phyloP scores from a whole-genome alignment of 1,284 basidiomycete species.

The Xerocomus minutiporus region DNA sequence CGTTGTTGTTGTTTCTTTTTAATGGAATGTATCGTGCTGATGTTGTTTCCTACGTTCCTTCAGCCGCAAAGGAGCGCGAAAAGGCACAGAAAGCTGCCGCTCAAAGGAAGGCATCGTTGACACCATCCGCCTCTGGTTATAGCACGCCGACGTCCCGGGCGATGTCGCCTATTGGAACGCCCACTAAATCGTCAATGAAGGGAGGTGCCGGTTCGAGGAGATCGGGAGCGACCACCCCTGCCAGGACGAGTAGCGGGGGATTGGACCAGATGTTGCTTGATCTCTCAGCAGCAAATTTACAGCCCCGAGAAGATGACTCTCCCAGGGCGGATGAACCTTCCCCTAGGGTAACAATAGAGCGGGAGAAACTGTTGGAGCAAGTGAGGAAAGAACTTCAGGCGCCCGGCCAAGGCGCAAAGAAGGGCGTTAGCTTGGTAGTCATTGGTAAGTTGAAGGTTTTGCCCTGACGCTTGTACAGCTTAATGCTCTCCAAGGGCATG shows the following conservation, averaged over 20 bases:
- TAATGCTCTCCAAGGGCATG: constrained; percentile 61
- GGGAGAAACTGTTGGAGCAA: constrained; percentile 84
- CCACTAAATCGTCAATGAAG: constrained; percentile 30
- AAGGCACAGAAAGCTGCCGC: constrained; percentile 57
- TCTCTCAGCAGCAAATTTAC: constrained; percentile 70
- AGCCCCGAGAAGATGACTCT: constrained; percentile 42
- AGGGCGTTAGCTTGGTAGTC: constrained; percentile 83
- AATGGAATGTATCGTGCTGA: constrained; percentile 40
- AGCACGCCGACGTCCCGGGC: constrained; percentile 40
- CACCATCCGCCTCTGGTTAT: constrained; percentile 30
- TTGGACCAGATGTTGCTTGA: constrained; percentile 61
- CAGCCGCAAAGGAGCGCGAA: constrained; percentile 74
- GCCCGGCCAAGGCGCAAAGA: constrained; percentile 55
- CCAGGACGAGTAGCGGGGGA: constrained; percentile 21
- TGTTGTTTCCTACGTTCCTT: constrained; percentile 37
- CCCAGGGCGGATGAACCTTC: constrained; percentile 47
- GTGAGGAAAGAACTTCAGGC: constrained; percentile 56
- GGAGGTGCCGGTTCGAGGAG: constrained; percentile 38
- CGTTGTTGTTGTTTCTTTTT: constrained; percentile 33
- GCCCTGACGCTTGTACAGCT: constrained; percentile 5
- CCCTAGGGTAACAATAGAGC: constrained; percentile 67
- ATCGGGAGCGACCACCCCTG: constrained; percentile 24
- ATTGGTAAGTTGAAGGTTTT: constrained; percentile 63
- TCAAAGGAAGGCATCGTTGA: constrained; percentile 41
- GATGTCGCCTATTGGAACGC: constrained; percentile 38